phyloP scores from a whole-genome alignment of 257 asterid species.

The Fraxinus anomala region DNA sequence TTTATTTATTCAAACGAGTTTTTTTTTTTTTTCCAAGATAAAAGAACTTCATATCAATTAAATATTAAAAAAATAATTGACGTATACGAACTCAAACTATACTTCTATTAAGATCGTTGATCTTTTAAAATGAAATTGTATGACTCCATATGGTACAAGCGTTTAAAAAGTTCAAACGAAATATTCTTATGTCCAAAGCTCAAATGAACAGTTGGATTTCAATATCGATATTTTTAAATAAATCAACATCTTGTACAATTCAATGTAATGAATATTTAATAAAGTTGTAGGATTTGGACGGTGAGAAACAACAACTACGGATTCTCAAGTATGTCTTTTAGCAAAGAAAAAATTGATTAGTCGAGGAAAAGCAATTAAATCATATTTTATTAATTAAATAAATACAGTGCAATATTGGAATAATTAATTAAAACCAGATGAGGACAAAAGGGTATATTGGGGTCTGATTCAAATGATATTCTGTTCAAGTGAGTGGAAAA shows the following conservation, averaged over 20 bases:
- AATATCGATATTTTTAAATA: too few relatives aligned
- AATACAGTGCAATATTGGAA: background rate
- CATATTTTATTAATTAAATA: background rate
- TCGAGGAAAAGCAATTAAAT: background rate
- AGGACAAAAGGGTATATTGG: background rate
- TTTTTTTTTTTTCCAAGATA: too few relatives aligned
- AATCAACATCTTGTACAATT: too few relatives aligned
- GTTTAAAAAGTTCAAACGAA: too few relatives aligned
- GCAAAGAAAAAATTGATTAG: background rate
- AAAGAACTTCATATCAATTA: too few relatives aligned
- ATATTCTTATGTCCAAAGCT: too few relatives aligned
- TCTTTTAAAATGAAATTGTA: too few relatives aligned
- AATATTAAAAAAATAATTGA: too few relatives aligned
- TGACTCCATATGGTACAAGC: too few relatives aligned
- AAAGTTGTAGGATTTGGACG: background rate
- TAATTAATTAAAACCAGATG: background rate
- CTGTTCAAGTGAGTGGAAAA: background rate
- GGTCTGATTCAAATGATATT: background rate
- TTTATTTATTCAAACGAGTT: background rate
- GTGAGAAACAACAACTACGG: background rate
- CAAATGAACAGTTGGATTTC: too few relatives aligned
- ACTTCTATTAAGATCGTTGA: background rate
- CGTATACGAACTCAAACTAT: too few relatives aligned
- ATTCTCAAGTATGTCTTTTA: background rate
- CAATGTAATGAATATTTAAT: background rate